Percentiles rank a stretch among this genome's conserved stretches.
These are phyloP conservation scores for Chondrus crispus DNA, from an alignment of 23 red algal genomes.

Conservation along the genomic window DNA sequence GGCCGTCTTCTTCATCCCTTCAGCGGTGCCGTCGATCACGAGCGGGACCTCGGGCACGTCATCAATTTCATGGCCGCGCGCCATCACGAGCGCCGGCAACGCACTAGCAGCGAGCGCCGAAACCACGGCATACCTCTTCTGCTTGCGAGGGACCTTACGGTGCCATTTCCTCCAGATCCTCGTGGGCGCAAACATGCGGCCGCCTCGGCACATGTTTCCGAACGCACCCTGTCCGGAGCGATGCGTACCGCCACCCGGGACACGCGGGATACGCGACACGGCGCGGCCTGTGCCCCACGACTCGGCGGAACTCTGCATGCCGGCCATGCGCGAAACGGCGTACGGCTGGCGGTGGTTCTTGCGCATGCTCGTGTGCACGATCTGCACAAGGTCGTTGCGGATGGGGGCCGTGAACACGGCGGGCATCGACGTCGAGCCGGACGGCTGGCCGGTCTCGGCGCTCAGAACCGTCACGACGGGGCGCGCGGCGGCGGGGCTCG, in stretches of 20 bases:
- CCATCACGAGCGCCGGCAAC: constrained; percentile 89
- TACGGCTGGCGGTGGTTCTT: constrained; percentile 97
- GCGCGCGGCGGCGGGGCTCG: constrained; percentile 35
- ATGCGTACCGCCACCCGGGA: constrained; percentile 96
- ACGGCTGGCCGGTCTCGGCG: constrained; percentile 63
- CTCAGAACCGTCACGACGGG: constrained; percentile 68
- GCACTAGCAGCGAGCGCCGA: constrained; percentile 90
- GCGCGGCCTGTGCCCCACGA: constrained; percentile 99
- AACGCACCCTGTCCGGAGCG: constrained; percentile 95
- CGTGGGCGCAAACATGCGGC: constrained; percentile 95
- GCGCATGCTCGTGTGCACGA: constrained; percentile 89
- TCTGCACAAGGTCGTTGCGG: constrained; percentile 89
- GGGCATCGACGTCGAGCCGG: constrained; percentile 66
- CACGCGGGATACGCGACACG: constrained; percentile 94
- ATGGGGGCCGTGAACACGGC: constrained; percentile 89
- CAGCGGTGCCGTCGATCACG: constrained; percentile 62
- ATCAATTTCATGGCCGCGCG: constrained; percentile 90
- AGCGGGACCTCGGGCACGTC: constrained; percentile 89
- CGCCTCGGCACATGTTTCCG: constrained; percentile 97
- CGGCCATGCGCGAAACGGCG: constrained; percentile 79
- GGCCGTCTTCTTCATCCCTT: constrained; percentile 74
- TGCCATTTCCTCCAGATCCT: constrained; percentile 98
- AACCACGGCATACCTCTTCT: constrained; percentile 87
- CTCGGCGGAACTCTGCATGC: constrained; percentile 93
- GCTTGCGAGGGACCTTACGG: constrained; percentile 73